A percentile compares a stretch with the other conserved stretches of the same genome.
These are phyloP conservation scores for Xerocomus nothofagi DNA, from an alignment of 1,284 basidiomycete species.

Conservation along the genomic window DNA sequence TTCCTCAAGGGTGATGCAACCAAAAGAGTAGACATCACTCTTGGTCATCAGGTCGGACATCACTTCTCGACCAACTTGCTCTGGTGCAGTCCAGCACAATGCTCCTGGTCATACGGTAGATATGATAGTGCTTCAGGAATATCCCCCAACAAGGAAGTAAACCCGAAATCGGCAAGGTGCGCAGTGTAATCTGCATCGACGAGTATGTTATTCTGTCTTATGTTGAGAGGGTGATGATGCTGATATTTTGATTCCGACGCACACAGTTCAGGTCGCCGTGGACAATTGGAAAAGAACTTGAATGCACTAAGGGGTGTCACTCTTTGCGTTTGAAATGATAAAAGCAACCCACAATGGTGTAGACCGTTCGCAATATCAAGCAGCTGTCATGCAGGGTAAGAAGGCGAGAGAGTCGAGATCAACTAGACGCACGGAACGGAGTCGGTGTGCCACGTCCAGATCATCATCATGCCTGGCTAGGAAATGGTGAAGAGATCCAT, in stretches of 20 bases:
- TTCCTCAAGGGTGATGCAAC: too few relatives aligned
- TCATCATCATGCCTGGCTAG: not conserved
- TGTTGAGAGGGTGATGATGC: not conserved
- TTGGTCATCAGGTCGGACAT: too few relatives aligned
- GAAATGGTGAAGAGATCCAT: conserved; percentile 14
- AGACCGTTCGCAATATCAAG: not conserved
- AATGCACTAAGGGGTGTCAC: too few relatives aligned
- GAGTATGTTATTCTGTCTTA: not conserved
- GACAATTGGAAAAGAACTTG: too few relatives aligned
- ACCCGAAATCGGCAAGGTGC: not conserved
- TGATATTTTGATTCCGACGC: not conserved
- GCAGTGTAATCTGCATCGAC: not conserved
- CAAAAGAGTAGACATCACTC: too few relatives aligned
- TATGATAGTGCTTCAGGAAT: too few relatives aligned
- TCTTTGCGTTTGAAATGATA: not conserved
- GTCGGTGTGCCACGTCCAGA: not conserved
- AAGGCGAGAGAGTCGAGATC: rapidly evolving
- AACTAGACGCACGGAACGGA: conserved; percentile 6
- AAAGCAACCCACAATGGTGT: not conserved
- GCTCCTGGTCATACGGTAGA: too few relatives aligned
- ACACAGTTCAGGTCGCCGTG: too few relatives aligned
- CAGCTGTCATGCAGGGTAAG: not conserved
- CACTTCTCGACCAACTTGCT: too few relatives aligned
- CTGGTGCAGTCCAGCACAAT: too few relatives aligned
- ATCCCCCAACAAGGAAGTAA: not conserved